Evolutionary conservation across 1,139 yeast genomes (phyloP), one percentile per base, ranked within the genome.

Genomic region (Magnusiomyces sp.): DNA sequence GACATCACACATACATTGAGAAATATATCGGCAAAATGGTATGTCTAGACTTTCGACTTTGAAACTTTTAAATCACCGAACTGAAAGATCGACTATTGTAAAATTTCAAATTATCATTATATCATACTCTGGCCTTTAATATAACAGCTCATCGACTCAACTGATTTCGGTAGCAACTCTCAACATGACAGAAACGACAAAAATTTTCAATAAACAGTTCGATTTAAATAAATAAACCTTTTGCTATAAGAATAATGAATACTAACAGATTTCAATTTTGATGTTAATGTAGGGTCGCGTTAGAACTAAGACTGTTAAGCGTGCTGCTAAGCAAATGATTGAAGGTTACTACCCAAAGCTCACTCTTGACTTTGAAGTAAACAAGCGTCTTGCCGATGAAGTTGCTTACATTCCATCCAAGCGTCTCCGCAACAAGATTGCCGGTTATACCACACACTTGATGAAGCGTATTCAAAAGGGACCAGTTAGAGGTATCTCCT

Each of bases 401-500:
- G 88, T 94, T 70, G 98, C 99, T 68, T 90, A 87, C 76, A 94
- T 94, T 73, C 97, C 94, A 77, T 88, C 98, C 71, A 94, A 94
- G 87, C 90, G 98, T 80, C 86, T 94, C 76, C 92, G 98, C 83
- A 94, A 94, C 94, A 92, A 92, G 89, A 94, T 92, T 72, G 98
- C 99, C 74, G 99, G 99, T 75, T 92, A 90, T 95, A 92, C 98
- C 78, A 92, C 98, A 72, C 99, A 92, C 79, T 84, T 92, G 78
- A 94, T 92, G 98, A 90, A 88, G 84, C 90, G 99, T 82, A 92
- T 92, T 73, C 98, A 94, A 80, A 92, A 92, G 83, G 99, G 99
- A 72, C 98, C 99, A 81, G 99, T 92, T 69, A 90, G 97, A 84
- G 99, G 99, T 81, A 94, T 92, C 68, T 92, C 98, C 70, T 92